phyloP scores from a whole-genome alignment of 208 protist species.

The Leishmania major region DNA sequence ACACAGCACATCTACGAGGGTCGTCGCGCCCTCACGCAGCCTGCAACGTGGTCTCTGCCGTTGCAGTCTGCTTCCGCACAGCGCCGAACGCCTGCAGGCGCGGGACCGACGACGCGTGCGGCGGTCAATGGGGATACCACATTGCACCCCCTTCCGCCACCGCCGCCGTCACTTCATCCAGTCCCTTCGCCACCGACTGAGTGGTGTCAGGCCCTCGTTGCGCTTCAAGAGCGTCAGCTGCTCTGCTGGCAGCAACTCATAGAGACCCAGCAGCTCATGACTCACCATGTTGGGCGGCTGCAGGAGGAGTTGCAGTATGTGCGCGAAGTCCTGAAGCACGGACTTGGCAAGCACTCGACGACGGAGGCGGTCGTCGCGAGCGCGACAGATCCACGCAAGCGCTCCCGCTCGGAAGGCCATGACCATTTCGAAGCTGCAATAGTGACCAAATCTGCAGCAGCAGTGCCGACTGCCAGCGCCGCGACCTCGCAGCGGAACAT shows the following conservation, averaged over 20 bases:
- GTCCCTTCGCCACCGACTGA: not conserved
- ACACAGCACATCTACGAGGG: not conserved
- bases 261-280: slow-evolving; percentile 15
- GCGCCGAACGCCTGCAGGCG: not conserved
- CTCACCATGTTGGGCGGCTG: slow-evolving; percentile 11
- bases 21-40: not conserved
- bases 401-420: not conserved
- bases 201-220: slow-evolving; percentile 1
- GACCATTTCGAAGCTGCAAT: not conserved
- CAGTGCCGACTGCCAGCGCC: not conserved
- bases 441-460: not conserved
- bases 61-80: not conserved
- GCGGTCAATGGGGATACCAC: not conserved
- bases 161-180: no score
- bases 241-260: slow-evolving; percentile 24
- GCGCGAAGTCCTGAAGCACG: not conserved
- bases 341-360: not conserved
- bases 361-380: not conserved
- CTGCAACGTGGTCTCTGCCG: not conserved
- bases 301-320: slow-evolving; percentile 15
- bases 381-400: not conserved
- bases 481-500: not conserved
- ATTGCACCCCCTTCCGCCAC: not conserved
- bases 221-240: slow-evolving; percentile 30
- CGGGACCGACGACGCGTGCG: not conserved